A percentile compares a stretch with the other conserved stretches of the same genome.
Evolutionary conservation across 768 basidiomycete species (phyloP).

Genomic region (Pulveroboletus ravenelii): DNA sequence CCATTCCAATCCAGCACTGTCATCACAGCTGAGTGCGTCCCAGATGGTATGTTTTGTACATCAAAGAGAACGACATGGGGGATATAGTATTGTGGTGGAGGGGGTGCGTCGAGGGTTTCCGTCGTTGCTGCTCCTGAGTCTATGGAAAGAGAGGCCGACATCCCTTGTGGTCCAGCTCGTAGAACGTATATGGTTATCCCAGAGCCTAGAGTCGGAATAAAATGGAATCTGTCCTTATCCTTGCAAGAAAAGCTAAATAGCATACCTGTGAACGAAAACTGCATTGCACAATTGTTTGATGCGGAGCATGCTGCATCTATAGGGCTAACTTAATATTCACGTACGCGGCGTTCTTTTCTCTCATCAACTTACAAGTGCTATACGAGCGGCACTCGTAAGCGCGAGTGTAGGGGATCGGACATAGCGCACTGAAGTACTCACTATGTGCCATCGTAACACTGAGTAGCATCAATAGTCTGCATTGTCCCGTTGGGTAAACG

Average conservation of each 20-base stretch:
- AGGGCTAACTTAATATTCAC: not conserved
- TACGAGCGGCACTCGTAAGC: not conserved
- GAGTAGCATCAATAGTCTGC: conserved; percentile 18
- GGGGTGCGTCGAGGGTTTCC: conserved; percentile 19
- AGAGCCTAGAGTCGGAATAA: conserved; percentile 13
- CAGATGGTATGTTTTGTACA: conserved; percentile 20
- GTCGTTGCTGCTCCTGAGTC: conserved; percentile 21
- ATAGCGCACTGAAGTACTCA: conserved; percentile 8
- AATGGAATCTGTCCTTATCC: not conserved
- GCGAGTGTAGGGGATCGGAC: not conserved
- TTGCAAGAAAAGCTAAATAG: not conserved
- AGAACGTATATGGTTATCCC: conserved; percentile 29
- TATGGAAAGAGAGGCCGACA: conserved; percentile 25
- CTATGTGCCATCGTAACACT: conserved; percentile 25
- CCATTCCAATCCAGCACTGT: conserved; percentile 25
- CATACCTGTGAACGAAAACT: conserved; percentile 24
- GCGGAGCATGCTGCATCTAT: conserved; percentile 23
- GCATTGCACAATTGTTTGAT: conserved; percentile 22
- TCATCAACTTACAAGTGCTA: conserved; percentile 22
- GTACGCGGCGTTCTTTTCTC: not conserved
- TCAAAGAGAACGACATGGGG: conserved; percentile 18
- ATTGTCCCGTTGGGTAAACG: conserved; percentile 26
- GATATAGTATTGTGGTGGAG: conserved; percentile 23
- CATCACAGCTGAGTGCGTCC: conserved; percentile 22
- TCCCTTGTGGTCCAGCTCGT: conserved; percentile 25